A percentile compares a stretch with the other conserved stretches of the same genome.
These are phyloP conservation scores for Actinomucor elegans DNA, from an alignment of 371 early-diverging fungal genomes.

Conservation along the genomic window DNA sequence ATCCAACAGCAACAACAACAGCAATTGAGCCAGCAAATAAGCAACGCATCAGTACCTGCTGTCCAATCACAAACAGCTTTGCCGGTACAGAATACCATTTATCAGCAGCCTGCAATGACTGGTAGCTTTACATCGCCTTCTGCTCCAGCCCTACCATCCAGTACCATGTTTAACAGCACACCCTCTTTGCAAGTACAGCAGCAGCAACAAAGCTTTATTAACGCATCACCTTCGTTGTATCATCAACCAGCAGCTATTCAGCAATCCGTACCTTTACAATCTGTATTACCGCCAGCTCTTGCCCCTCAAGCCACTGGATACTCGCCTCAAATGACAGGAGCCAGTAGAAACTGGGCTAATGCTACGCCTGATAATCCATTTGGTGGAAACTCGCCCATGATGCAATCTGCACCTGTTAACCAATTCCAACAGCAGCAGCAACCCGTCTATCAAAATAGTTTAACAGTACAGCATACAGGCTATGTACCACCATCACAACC, in stretches of 20 bases:
- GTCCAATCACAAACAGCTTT: background rate
- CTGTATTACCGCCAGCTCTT: conserved; percentile 30
- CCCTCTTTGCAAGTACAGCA: conserved; percentile 7
- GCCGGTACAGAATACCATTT: background rate
- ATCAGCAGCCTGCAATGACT: background rate
- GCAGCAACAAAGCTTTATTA: conserved; percentile 10
- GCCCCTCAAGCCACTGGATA: conserved; percentile 17
- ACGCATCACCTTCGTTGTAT: conserved; percentile 10
- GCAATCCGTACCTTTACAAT: conserved; percentile 18
- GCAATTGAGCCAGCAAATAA: too few relatives aligned
- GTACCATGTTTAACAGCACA: background rate
- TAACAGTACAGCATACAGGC: conserved; percentile 25
- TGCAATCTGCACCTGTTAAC: background rate
- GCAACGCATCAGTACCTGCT: too few relatives aligned
- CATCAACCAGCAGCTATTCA: conserved; percentile 16
- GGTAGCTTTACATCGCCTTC: conserved; percentile 9
- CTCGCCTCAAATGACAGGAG: background rate
- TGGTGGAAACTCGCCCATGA: conserved; percentile 15
- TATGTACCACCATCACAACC: background rate
- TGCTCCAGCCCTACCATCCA: background rate
- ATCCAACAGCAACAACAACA: conserved; percentile 4
- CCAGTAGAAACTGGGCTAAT: conserved; percentile 31
- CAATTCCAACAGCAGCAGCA: conserved; percentile 11
- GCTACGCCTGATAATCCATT: conserved; percentile 54
- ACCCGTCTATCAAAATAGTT: conserved; percentile 10